Conservation (phyloP, 768 basidiomycete genomes). For the Imleria badia region DNA sequence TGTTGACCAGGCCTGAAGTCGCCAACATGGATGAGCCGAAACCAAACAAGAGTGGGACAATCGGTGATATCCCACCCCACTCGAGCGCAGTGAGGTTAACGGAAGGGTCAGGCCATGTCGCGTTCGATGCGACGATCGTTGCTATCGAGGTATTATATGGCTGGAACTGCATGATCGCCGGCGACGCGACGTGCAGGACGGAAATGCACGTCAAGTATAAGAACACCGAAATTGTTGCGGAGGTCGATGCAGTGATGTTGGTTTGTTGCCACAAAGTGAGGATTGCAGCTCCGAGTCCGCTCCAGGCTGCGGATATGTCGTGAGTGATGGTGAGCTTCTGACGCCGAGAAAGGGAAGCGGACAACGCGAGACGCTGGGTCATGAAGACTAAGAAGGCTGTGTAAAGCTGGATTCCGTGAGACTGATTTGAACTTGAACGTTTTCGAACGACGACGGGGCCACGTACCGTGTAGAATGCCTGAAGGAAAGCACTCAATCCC, state of each 20-base stretch:
- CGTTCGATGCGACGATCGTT: background rate
- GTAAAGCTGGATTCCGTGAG: background rate
- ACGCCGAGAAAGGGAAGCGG: background rate
- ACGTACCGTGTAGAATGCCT: background rate
- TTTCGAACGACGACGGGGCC: too few relatives aligned
- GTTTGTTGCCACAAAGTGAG: background rate
- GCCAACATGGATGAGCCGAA: too few relatives aligned
- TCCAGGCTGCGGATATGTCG: background rate
- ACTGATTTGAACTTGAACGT: too few relatives aligned
- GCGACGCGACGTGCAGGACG: background rate
- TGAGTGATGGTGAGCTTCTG: conserved; percentile 1
- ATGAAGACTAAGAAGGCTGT: background rate
- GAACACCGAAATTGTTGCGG: background rate
- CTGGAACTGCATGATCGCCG: background rate
- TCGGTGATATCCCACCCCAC: background rate
- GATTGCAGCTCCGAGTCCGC: background rate
- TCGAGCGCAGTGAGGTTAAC: background rate
- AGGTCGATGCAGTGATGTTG: background rate
- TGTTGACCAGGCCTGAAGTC: background rate
- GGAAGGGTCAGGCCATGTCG: background rate
- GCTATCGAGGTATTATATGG: background rate
- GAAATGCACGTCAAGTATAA: background rate
- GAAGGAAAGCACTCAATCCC: background rate
- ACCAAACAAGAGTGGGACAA: background rate
- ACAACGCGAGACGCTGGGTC: background rate